A percentile compares a stretch with the other conserved stretches of the same genome.
These are phyloP conservation scores for Terfezia claveryi DNA, from an alignment of 495 filamentous ascomycete genomes.

Conservation along the genomic window DNA sequence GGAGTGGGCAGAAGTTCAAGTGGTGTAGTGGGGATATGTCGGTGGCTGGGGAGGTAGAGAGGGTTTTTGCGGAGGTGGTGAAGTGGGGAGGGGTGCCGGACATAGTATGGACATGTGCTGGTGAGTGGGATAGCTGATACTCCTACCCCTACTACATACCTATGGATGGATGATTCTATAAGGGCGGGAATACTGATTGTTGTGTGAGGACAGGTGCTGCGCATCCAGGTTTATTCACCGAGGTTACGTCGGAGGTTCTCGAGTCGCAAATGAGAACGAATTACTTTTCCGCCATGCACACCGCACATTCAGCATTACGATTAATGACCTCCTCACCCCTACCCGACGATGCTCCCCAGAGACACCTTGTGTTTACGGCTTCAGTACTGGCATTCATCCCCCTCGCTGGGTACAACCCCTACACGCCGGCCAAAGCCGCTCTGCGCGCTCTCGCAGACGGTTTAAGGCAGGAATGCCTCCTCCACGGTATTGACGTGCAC, in stretches of 20 bases:
- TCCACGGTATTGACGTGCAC: conserved; percentile 69
- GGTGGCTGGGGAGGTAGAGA: conserved; percentile 37
- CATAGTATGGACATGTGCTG: conserved; percentile 76
- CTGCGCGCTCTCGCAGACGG: conserved; percentile 65
- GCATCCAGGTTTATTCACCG: conserved; percentile 55
- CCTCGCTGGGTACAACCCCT: conserved; percentile 65
- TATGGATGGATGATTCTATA: background rate
- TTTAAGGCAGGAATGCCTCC: conserved; percentile 56
- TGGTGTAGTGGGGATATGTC: conserved; percentile 71
- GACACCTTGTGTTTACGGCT: conserved; percentile 75
- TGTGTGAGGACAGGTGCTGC: conserved; percentile 32
- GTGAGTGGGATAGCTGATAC: background rate
- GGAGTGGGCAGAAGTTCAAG: conserved; percentile 51
- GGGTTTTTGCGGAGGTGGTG: conserved; percentile 47
- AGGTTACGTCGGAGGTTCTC: conserved; percentile 39
- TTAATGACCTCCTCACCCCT: conserved; percentile 32
- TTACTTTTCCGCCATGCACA: conserved; percentile 74
- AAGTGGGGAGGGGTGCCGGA: conserved; percentile 61
- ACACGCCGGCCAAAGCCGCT: conserved; percentile 68
- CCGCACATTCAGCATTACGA: conserved; percentile 47
- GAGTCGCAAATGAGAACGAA: conserved; percentile 74
- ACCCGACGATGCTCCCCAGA: conserved; percentile 19
- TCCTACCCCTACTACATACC: too few relatives aligned
- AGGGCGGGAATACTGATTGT: background rate
- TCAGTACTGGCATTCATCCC: conserved; percentile 54